Base-by-base conservation (phyloP, 257 asterid species). In the Ajuga chamaepitys region DNA sequence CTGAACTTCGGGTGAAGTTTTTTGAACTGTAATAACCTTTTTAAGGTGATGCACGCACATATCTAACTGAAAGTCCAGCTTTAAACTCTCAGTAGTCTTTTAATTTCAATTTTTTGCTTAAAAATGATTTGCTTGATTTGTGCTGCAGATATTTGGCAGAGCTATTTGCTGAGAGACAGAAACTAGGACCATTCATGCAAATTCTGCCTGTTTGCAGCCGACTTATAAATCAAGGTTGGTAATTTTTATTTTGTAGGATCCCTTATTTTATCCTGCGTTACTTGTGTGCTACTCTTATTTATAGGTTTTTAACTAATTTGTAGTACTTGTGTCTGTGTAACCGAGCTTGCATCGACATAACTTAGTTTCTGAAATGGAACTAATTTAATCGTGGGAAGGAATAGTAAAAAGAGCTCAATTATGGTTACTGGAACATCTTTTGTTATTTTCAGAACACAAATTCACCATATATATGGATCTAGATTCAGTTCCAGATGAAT, bases 221-320 rank as follows among this genome's bases (percentile, higher is more conserved):
- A 51, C 92, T 87, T 82, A 75, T 87, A 56, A 81, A 81, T 74
- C 95, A 82, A 82, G 95, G 95, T 87, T 69, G 67, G 50, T 64
- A 46, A 46, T 62, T 12, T 16, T 56, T 54, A 12, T 58, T 38
- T 38, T 17, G 9, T n/a, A 16, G 42, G 32, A 35, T 48, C 34
- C 32, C 37, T 28, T 32, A 4, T 54, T n/a, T 47, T 0, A 44
- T 34, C 22, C 22, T 41, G 12, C 5, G 13, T 34, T 59, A 7
- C 1, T 14, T 10, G 13, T 20, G 40, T 9, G 44, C 38, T 55
- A 25, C 12, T 58, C 14, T 40, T 10, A 55, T 45, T 2, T 13
- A 7, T 32, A 37, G 7, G 28, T 61, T 14, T 22, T 55, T 41
- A 55, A 25, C 32, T 56, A 17, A 46, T 37, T 28, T 14, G 40